phyloP scores from a whole-genome alignment of 441 rosid species.

The Breynia disticha region DNA sequence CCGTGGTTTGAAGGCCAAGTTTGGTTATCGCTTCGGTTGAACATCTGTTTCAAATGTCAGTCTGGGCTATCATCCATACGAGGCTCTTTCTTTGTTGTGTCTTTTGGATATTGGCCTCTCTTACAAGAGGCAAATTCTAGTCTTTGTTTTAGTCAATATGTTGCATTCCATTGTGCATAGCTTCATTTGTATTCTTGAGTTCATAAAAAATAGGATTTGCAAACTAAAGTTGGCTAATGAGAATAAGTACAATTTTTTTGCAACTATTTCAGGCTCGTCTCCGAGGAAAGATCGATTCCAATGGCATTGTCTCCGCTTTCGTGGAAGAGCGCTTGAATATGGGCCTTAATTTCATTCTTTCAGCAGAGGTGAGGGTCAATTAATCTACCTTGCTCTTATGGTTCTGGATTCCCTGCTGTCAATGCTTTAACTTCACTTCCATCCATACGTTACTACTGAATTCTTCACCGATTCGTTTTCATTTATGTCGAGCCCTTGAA shows the following conservation, averaged over 20 bases:
- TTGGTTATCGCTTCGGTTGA: no score
- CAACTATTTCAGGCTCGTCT: conserved; percentile 62
- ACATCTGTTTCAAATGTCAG: neutral
- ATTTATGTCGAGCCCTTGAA: neutral
- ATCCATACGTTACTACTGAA: neutral
- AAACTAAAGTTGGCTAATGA: neutral
- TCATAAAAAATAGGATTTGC: no score
- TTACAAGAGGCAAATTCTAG: no score
- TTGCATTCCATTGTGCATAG: no score
- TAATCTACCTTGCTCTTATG: neutral
- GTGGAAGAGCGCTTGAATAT: conserved; percentile 82
- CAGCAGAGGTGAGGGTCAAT: conserved; percentile 70
- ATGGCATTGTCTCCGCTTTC: conserved; percentile 65
- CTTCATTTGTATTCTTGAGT: no score
- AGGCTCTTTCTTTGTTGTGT: no score
- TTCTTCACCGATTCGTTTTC: neutral
- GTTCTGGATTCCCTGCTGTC: neutral
- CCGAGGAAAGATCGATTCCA: conserved; percentile 93
- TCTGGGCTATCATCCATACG: no score
- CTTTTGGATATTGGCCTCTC: no score
- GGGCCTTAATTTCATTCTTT: conserved; percentile 82
- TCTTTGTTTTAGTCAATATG: no score
- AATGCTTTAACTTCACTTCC: no score
- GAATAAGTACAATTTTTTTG: neutral
- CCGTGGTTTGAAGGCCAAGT: neutral